Evolutionary conservation across 306 rosid species (phyloP).

Genomic region (Rubus idaeus): DNA sequence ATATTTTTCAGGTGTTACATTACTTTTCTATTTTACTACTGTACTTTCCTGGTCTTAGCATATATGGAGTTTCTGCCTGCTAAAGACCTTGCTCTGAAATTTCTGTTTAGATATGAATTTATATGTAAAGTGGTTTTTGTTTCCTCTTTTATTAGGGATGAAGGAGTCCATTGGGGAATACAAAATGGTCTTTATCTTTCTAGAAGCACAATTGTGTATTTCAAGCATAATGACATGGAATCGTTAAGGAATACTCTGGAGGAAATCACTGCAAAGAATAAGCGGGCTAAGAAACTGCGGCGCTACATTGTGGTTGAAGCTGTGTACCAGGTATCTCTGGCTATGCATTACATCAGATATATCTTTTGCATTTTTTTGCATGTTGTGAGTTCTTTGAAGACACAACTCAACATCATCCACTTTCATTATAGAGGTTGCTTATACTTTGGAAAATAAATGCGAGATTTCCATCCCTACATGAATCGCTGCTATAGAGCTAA

Average conservation of each 20-base stretch:
- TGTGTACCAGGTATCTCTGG: conserved; percentile 74
- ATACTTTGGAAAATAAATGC: not conserved
- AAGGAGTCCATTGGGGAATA: conserved; percentile 99
- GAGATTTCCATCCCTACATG: not conserved
- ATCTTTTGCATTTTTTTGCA: conserved; percentile 11
- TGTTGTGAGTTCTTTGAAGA: not conserved
- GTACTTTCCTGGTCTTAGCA: not conserved
- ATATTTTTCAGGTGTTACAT: not conserved
- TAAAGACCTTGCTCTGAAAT: not conserved
- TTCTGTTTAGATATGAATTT: conserved; percentile 14
- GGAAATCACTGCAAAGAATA: conserved; percentile 58
- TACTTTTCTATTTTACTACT: not conserved
- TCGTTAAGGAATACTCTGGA: conserved; percentile 76
- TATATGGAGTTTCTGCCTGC: conserved; percentile 4
- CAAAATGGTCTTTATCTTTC: conserved; percentile 97
- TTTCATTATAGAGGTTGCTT: not conserved
- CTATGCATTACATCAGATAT: conserved; percentile 14
- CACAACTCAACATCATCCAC: conserved; percentile 1
- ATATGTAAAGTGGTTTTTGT: conserved; percentile 3
- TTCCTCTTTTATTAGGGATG: conserved; percentile 60
- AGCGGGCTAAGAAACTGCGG: conserved; percentile 72
- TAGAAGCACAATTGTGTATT: conserved; percentile 84
- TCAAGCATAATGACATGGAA: conserved; percentile 88
- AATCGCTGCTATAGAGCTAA: not conserved
- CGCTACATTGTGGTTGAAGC: conserved; percentile 99